Conservation (phyloP, 148 eudicot genomes). For the Oxyria digyna region DNA sequence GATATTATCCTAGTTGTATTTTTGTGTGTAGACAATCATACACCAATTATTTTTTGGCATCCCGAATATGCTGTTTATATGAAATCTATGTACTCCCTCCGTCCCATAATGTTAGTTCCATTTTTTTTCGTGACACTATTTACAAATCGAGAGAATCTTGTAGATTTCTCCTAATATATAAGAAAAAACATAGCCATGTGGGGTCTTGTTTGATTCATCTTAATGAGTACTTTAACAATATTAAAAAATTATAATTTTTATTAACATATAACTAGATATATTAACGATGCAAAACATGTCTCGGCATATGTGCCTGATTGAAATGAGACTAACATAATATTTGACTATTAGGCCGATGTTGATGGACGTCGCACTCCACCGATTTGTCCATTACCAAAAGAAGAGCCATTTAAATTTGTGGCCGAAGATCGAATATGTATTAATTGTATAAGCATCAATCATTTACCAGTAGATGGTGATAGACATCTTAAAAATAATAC, state of each 20-base stretch:
- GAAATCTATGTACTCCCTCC: background rate
- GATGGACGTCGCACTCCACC: background rate
- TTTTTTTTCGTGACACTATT: too few relatives aligned
- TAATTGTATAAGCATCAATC: background rate
- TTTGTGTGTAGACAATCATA: background rate
- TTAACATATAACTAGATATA: too few relatives aligned
- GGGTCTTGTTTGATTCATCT: too few relatives aligned
- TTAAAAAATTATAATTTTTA: too few relatives aligned
- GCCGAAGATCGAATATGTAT: background rate
- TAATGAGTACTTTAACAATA: too few relatives aligned
- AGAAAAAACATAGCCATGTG: too few relatives aligned
- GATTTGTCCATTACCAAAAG: background rate
- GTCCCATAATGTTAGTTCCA: too few relatives aligned
- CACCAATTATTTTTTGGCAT: background rate
- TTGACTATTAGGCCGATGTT: background rate
- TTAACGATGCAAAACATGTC: too few relatives aligned
- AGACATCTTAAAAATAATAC: too few relatives aligned
- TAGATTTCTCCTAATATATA: too few relatives aligned
- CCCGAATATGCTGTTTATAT: background rate
- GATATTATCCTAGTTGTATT: background rate
- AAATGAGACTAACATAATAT: background rate
- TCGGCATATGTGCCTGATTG: too few relatives aligned
- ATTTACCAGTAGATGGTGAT: background rate
- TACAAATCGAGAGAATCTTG: too few relatives aligned
- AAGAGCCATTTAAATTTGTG: background rate